Percentiles rank a stretch among this genome's conserved stretches.
Conservation (phyloP, 331 rosid genomes). For the Acacia pycnantha region DNA sequence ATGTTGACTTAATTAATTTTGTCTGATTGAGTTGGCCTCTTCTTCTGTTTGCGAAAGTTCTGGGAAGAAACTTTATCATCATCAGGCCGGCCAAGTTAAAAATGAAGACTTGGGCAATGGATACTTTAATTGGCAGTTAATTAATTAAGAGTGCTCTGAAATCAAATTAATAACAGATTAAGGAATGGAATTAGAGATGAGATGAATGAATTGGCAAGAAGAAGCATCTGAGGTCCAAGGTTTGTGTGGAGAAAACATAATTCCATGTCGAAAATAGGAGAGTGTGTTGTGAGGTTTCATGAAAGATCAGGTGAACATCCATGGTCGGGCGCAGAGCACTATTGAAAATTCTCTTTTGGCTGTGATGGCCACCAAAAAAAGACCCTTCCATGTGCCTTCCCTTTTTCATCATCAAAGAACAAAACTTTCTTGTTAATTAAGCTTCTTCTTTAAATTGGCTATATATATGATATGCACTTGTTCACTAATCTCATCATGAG, state of each 20-base stretch:
- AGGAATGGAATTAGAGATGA: not conserved
- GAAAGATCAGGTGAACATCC: not conserved
- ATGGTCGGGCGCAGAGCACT: not conserved
- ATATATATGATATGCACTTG: not conserved
- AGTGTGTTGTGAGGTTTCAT: not conserved
- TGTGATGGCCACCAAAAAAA: not conserved
- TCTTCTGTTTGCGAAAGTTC: not conserved
- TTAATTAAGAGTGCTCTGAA: not conserved
- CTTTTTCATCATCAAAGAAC: not conserved
- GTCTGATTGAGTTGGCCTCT: conserved; percentile 4
- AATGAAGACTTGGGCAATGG: not conserved
- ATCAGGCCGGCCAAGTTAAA: not conserved
- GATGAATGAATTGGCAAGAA: not conserved
- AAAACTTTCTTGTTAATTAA: not conserved
- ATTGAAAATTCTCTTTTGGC: not conserved
- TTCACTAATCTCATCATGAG: not conserved
- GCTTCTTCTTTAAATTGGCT: not conserved
- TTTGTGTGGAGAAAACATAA: not conserved
- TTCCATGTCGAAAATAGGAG: not conserved
- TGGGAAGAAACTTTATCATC: not conserved
- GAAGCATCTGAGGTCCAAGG: conserved; percentile 1
- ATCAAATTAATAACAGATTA: conserved; percentile 1
- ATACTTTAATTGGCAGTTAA: not conserved
- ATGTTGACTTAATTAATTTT: not conserved
- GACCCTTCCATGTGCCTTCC: not conserved